These are phyloP conservation scores for Leavenworthia alabamica DNA, from an alignment of 345 rosid genomes.

Conservation along the genomic window DNA sequence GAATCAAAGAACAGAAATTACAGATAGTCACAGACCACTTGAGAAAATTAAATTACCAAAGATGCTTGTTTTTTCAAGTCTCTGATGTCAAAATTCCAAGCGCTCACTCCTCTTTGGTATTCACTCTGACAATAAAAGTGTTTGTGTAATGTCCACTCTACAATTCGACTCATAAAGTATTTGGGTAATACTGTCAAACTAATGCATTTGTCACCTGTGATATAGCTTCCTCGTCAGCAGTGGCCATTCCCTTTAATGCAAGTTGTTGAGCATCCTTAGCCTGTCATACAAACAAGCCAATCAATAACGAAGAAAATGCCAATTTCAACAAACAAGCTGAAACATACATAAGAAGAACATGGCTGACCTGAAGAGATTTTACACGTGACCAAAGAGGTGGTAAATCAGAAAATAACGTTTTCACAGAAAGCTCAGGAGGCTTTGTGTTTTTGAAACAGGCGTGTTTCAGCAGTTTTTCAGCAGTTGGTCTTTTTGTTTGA, in stretches of 20 bases:
- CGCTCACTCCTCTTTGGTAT: slow-evolving; percentile 98
- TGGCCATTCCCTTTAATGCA: slow-evolving; percentile 90
- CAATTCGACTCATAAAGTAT: neutral
- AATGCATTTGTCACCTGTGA: slow-evolving; percentile 58
- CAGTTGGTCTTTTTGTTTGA: slow-evolving; percentile 95
- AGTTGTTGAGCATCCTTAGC: slow-evolving; percentile 93
- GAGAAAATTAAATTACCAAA: slow-evolving; percentile 45
- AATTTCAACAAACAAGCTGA: slow-evolving; percentile 10
- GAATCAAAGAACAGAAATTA: slow-evolving; percentile 4
- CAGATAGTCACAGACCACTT: slow-evolving; percentile 1
- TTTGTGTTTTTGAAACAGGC: slow-evolving; percentile 85
- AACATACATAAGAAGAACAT: slow-evolving; percentile 4
- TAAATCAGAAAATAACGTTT: slow-evolving; percentile 61
- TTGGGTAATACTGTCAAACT: slow-evolving; percentile 3
- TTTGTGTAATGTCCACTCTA: neutral
- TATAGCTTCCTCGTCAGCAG: slow-evolving; percentile 89
- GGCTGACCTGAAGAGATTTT: slow-evolving; percentile 82
- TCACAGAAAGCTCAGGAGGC: slow-evolving; percentile 85
- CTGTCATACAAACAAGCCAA: slow-evolving; percentile 38
- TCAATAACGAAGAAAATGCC: slow-evolving; percentile 8
- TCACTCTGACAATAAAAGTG: slow-evolving; percentile 58
- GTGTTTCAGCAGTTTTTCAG: slow-evolving; percentile 86
- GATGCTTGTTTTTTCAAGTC: slow-evolving; percentile 97
- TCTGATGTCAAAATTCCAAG: slow-evolving; percentile 94
- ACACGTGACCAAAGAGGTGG: slow-evolving; percentile 95